Percentiles rank a stretch among this genome's conserved stretches.
Conservation (phyloP, 768 basidiomycete species). For the Mycena sanguinolenta region DNA sequence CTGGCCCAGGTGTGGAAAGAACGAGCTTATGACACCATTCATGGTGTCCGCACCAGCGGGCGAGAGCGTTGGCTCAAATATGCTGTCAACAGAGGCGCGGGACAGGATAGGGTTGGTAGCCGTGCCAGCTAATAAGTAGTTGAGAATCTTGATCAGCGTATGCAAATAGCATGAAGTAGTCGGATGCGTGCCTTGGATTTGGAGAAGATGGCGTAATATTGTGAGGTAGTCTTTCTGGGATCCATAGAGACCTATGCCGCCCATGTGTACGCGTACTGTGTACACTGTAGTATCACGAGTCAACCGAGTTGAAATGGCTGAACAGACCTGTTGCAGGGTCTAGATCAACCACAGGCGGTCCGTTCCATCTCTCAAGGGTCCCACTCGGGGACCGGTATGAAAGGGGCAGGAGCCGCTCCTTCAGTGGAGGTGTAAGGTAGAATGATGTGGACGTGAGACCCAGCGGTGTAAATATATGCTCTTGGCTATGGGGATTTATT, state of each 20-base stretch:
- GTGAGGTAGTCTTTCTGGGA: no score
- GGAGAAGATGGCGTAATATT: conserved; percentile 34
- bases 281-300: neutral
- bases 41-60: neutral
- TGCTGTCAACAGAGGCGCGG: conserved; percentile 7
- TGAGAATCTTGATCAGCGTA: neutral
- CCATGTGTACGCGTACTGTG: conserved; percentile 38
- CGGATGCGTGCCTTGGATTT: conserved; percentile 17
- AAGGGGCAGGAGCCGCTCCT: conserved; percentile 29
- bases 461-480: conserved; percentile 39
- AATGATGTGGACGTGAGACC: conserved; percentile 40
- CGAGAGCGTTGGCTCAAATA: conserved; percentile 17
- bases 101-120: conserved; percentile 22
- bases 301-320: neutral
- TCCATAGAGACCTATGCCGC: conserved; percentile 38
- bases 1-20: neutral
- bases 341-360: conserved; percentile 22
- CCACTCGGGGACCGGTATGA: conserved; percentile 33
- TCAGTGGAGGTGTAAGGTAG: conserved; percentile 36
- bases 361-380: conserved; percentile 28
- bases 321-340: conserved; percentile 28
- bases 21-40: neutral
- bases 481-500: conserved; percentile 30
- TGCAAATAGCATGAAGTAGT: neutral
- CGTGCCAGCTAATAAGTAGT: conserved; percentile 13